A percentile compares a stretch with the other conserved stretches of the same genome.
Conservation (phyloP, 148 eudicot species). For the Rhododendron molle region DNA sequence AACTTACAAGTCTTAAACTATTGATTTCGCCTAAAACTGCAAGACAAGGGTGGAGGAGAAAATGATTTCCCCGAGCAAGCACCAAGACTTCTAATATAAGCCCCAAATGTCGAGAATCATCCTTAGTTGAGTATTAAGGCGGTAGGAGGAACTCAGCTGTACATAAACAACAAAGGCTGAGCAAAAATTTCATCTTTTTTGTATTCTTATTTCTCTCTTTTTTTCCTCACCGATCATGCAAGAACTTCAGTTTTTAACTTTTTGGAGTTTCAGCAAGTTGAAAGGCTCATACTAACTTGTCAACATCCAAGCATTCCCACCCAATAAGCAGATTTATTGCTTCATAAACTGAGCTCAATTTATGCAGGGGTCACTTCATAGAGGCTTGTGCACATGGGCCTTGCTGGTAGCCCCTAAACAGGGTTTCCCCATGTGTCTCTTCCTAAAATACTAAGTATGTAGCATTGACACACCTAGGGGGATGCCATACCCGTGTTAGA, state of each 20-base stretch:
- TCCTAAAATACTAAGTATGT: background rate
- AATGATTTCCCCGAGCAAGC: background rate
- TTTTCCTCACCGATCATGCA: background rate
- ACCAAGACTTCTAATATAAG: background rate
- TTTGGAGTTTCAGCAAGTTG: background rate
- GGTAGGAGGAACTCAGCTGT: background rate
- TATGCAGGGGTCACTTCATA: background rate
- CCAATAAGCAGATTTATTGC: background rate
- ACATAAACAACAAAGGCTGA: background rate
- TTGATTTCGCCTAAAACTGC: background rate
- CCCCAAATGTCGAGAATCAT: background rate
- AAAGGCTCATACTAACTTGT: background rate
- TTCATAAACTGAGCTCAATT: background rate
- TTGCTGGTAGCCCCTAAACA: background rate
- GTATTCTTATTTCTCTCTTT: background rate
- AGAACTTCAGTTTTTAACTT: background rate
- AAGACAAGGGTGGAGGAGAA: background rate
- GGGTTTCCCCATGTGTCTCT: background rate
- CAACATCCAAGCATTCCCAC: background rate
- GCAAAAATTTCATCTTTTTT: background rate
- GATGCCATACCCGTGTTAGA: background rate
- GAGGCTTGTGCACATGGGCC: background rate
- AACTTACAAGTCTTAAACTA: background rate
- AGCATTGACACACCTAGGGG: background rate
- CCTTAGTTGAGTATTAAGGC: background rate